These are phyloP conservation scores for Kregervanrija fluxuum DNA, from an alignment of 805 yeast species.

Conservation along the genomic window DNA sequence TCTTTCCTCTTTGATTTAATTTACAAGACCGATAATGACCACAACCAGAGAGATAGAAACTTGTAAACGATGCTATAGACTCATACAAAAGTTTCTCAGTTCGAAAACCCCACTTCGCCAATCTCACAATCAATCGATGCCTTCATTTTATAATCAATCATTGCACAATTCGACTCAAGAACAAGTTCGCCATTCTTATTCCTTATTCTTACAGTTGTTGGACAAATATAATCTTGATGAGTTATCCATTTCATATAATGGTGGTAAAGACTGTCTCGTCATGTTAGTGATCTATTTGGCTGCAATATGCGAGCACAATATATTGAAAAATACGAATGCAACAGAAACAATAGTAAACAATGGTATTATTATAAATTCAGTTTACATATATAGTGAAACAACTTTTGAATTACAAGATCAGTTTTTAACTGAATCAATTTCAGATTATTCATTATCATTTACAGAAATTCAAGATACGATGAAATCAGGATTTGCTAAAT, in stretches of 20 bases:
- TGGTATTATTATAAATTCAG: slow-evolving; percentile 34
- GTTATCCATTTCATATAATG: slow-evolving; percentile 81
- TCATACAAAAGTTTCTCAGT: too few species aligned
- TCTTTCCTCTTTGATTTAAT: too few species aligned
- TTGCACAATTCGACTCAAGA: slow-evolving; percentile 17
- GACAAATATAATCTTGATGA: slow-evolving; percentile 31
- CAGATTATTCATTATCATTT: slow-evolving; percentile 47
- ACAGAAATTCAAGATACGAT: slow-evolving; percentile 37
- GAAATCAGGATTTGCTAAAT: slow-evolving; percentile 64
- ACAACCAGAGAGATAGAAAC: too few species aligned
- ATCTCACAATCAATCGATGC: not conserved
- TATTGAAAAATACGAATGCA: slow-evolving; percentile 7
- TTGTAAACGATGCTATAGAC: too few species aligned
- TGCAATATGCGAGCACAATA: slow-evolving; percentile 26
- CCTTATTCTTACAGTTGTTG: slow-evolving; percentile 14
- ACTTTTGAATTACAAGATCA: slow-evolving; percentile 65
- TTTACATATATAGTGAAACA: slow-evolving; percentile 68
- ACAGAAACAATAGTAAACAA: not conserved
- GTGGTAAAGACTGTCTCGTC: slow-evolving; percentile 95
- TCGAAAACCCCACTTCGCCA: too few species aligned
- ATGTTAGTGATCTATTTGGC: slow-evolving; percentile 72
- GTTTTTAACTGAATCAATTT: slow-evolving; percentile 53
- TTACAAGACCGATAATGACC: too few species aligned
- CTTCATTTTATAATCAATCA: not conserved
- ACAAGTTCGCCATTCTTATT: slow-evolving; percentile 18